These are phyloP conservation scores for Diutina sp. DNA, from an alignment of 1,139 yeast species.

Conservation along the genomic window DNA sequence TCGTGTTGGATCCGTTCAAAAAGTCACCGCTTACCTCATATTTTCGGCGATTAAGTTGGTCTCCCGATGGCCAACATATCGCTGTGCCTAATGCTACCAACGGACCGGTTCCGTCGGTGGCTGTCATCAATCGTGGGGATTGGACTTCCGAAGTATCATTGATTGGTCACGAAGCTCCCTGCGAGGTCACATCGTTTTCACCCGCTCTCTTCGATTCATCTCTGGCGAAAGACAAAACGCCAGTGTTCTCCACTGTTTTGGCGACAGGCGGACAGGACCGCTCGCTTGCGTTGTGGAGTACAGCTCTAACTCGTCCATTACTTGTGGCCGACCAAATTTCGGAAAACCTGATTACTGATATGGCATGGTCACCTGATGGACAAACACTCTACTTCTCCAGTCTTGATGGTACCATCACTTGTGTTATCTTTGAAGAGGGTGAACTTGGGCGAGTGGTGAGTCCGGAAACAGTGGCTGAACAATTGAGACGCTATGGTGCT, in stretches of 20 bases:
- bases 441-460: constrained; percentile 73
- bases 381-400: constrained; percentile 59
- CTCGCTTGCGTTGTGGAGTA: constrained; percentile 60
- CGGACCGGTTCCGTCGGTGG: constrained; percentile 89
- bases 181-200: constrained; percentile 85
- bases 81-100: constrained; percentile 97
- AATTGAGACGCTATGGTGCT: constrained; percentile 75
- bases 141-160: constrained; percentile 86
- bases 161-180: constrained; percentile 94
- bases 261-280: constrained; percentile 79
- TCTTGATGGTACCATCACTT: constrained; percentile 72
- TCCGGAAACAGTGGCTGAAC: constrained; percentile 46
- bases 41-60: constrained; percentile 89
- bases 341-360: constrained; percentile 54
- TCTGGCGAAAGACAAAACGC: background rate
- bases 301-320: constrained; percentile 46
- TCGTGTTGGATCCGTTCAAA: constrained; percentile 71
- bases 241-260: constrained; percentile 34
- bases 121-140: constrained; percentile 76
- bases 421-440: constrained; percentile 49
- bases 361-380: constrained; percentile 76
- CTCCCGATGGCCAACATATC: constrained; percentile 94
- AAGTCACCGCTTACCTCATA: constrained; percentile 89
- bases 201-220: constrained; percentile 43
- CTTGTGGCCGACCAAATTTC: constrained; percentile 53